Base-by-base conservation (phyloP, 176 grass and related monocot species). In the Elaeis guineensis region DNA sequence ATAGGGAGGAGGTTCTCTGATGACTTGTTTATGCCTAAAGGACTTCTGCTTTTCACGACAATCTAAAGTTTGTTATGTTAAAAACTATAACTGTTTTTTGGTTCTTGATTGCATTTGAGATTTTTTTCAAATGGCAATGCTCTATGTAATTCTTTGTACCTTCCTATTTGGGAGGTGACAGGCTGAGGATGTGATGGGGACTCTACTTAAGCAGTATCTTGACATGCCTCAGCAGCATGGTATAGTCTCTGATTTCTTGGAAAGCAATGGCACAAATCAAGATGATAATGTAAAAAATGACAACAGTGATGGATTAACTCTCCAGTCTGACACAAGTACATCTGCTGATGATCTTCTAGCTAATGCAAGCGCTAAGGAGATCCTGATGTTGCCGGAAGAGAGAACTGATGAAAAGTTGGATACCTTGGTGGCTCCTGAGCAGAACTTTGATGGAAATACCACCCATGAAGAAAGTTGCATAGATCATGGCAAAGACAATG, bases 151-250 rank as follows among this genome's bases (percentile, higher is more conserved):
- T 44, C 8, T 44, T 44, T 44, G 35, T 14, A 44, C 35, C 53
- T 72, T 60, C 26, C 58, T 55, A 72, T 14, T 54, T 83, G 49
- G 48, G 51, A 69, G 8, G 78, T 61, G 54, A 75, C 68, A 95
- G 87, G 93, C 93, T 0, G 93, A 98, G 69, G 81, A 98, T 80
- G 87, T 98, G 58, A 78, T 81, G 50, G 84, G 79, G 6, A 61
- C 93, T 75, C 75, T 98, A 67, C 93, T 98, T 7, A 92, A 66
- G 49, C 76, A 89, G 65, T 98, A 92, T 81, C 87, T 98, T 54
- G 87, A 89, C 67, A 72, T 76, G 54, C 81, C 87, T 19, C 72
- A 77, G 76, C 78, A 80, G 56, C 19, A 58, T 28, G 53, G 26
- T 56, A 22, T 24, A 54, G 68, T 57, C 70, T 76, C 78, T 66